phyloP scores from a whole-genome alignment of 805 yeast species.

The Limtongozyma cylindracea region DNA sequence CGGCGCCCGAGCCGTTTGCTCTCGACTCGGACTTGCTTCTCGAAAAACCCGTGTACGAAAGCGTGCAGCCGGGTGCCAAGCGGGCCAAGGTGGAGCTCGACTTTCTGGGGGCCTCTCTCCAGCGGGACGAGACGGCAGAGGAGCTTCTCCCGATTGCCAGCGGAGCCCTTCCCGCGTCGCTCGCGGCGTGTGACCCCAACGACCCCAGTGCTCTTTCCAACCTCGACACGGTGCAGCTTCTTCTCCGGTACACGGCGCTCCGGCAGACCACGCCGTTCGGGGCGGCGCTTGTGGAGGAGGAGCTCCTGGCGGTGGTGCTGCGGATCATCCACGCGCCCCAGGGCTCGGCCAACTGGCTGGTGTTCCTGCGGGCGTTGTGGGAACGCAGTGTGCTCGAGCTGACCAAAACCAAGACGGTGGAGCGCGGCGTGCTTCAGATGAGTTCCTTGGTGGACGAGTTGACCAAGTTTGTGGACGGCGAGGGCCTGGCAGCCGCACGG shows the following conservation, averaged over 20 bases:
- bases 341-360: slow-evolving; percentile 34
- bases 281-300: slow-evolving; percentile 55
- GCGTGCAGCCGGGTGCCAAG: slow-evolving; percentile 9
- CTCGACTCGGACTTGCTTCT: slow-evolving; percentile 56
- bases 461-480: too few species aligned
- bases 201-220: slow-evolving; percentile 49
- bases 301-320: slow-evolving; percentile 48
- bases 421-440: slow-evolving; percentile 84
- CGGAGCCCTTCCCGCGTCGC: slow-evolving; percentile 31
- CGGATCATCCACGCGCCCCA: slow-evolving; percentile 33
- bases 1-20: slow-evolving; percentile 26
- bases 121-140: slow-evolving; percentile 6
- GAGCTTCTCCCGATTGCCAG: slow-evolving; percentile 33
- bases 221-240: slow-evolving; percentile 48
- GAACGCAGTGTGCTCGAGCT: slow-evolving; percentile 72
- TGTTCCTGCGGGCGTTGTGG: slow-evolving; percentile 73
- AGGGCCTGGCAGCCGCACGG: slow-evolving; percentile 31
- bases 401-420: slow-evolving; percentile 60
- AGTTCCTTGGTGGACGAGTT: slow-evolving; percentile 77
- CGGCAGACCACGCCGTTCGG: slow-evolving; percentile 49
- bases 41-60: slow-evolving; percentile 50
- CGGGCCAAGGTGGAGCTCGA: slow-evolving; percentile 15
- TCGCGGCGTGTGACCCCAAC: slow-evolving; percentile 48
- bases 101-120: slow-evolving; percentile 1
- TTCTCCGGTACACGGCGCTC: slow-evolving; percentile 38